Evolutionary conservation across 768 basidiomycete genomes (phyloP), one percentile per base, ranked within the genome.

Genomic region (Arthromyces matolae): DNA sequence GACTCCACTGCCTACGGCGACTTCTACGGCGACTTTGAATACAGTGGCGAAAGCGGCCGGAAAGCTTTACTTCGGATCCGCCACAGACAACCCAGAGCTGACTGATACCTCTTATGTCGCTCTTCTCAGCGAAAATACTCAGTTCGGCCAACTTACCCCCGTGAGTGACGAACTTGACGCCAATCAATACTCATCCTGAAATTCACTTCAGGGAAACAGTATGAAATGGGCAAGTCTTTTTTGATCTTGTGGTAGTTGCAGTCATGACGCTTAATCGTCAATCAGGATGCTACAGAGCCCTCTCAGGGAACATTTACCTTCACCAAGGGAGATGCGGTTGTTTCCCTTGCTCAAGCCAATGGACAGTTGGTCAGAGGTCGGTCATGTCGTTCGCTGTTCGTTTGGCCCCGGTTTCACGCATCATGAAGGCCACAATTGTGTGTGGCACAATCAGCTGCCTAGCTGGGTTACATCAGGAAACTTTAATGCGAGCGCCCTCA

Each of bases 401-500:
- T 16, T 22, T 36, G 18, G 9, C 13, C 18, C 13, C 25, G 19
- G 9, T 36, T 32, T 28, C 18, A 45, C 8, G 28, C 31, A 3
- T 23, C 33, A 24, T 19, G 12, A 23, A 71, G 71, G 76, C 10
- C 70, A 76, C 50, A 76, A 69, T 50, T 73, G 69, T 25, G 74
- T 77, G 25, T 78, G 76, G 76, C 63, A 80, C 58, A 74, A 66
- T 45, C 78, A 81, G 59, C 69, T 80, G 4, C 74, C 77, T 8
- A 63, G 58, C 60, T 79, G 77, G 77, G 76, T 80, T 3, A 62
- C 71, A 1, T 57, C 65, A 31, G 72, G 71, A 9, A 62, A 60
- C 37, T 78, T 75, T 57, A 67, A 70, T 47, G 70, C 70, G 14
- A 64, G 63, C 0, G 69, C 70, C 5, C 62, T 78, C 22, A 65